These are phyloP conservation scores for Apium graveolens DNA, from an alignment of 129 eudicot genomes.

Conservation along the genomic window DNA sequence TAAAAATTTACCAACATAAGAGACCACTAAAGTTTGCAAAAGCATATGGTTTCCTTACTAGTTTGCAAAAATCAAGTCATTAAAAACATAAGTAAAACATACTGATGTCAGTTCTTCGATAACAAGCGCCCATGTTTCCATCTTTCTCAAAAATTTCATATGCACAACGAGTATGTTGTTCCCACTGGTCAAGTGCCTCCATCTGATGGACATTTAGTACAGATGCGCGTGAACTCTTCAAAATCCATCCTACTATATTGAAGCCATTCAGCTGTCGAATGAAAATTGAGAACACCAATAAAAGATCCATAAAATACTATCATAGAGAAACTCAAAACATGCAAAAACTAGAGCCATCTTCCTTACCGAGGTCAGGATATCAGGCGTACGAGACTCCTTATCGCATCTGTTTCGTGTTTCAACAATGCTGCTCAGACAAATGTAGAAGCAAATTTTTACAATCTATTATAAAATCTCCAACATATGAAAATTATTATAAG, in stretches of 20 bases:
- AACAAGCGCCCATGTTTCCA: slow-evolving; percentile 57
- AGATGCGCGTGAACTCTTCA: slow-evolving; percentile 67
- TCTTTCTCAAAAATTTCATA: slow-evolving; percentile 61
- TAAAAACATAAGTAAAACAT: slow-evolving; percentile 12
- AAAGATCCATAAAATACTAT: neutral
- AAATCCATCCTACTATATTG: slow-evolving; percentile 47
- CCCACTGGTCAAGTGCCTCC: slow-evolving; percentile 67
- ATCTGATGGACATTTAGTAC: slow-evolving; percentile 54
- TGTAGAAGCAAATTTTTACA: neutral
- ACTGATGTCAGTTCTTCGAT: slow-evolving; percentile 86
- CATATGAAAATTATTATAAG: neutral
- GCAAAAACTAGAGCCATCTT: neutral
- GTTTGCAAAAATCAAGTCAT: no score
- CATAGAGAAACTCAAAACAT: neutral
- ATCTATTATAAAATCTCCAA: neutral
- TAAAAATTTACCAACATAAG: no score
- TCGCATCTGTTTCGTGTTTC: slow-evolving; percentile 47
- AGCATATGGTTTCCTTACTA: no score
- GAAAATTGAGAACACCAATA: neutral
- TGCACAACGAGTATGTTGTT: slow-evolving; percentile 48
- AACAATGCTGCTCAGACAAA: slow-evolving; percentile 32
- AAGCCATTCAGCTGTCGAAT: slow-evolving; percentile 36
- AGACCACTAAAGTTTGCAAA: no score
- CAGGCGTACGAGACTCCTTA: slow-evolving; percentile 42
- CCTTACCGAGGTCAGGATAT: slow-evolving; percentile 46